Conservation (phyloP, 805 yeast genomes). For the Pichia cephalocereana region DNA sequence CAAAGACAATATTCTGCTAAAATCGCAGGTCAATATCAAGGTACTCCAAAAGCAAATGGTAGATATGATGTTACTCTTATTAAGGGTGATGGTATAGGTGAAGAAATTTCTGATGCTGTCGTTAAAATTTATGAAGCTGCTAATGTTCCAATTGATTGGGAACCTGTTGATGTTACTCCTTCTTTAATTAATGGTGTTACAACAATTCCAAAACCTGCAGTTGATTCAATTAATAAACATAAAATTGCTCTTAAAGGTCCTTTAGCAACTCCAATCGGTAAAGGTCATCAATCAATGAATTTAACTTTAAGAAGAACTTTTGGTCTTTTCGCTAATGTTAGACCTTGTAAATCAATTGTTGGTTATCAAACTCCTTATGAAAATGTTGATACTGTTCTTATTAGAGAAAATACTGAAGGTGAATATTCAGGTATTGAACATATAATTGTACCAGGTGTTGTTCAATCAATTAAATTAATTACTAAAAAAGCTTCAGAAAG, state of each 20-base stretch:
- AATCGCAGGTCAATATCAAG: constrained; percentile 58
- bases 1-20: constrained; percentile 28
- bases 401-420: constrained; percentile 99
- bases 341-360: constrained; percentile 89
- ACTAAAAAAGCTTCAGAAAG: constrained; percentile 95
- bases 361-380: constrained; percentile 90
- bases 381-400: constrained; percentile 87
- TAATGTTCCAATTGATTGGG: constrained; percentile 94
- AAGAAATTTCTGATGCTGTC: constrained; percentile 90
- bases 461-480: constrained; percentile 94
- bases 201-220: constrained; percentile 85
- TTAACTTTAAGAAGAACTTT: constrained; percentile 96
- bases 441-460: constrained; percentile 96
- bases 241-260: constrained; percentile 97
- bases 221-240: constrained; percentile 86
- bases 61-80: constrained; percentile 90
- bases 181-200: constrained; percentile 85
- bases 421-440: constrained; percentile 99
- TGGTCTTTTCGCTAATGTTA: constrained; percentile 90
- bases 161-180: constrained; percentile 93
- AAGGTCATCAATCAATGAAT: constrained; percentile 97
- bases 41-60: constrained; percentile 62
- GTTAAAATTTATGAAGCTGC: constrained; percentile 92
- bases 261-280: constrained; percentile 96
- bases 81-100: constrained; percentile 98